Percentiles rank a stretch among this genome's conserved stretches.
phyloP scores from a whole-genome alignment of 2,329 filamentous ascomycete genomes.

The Fusarium veterinarium region DNA sequence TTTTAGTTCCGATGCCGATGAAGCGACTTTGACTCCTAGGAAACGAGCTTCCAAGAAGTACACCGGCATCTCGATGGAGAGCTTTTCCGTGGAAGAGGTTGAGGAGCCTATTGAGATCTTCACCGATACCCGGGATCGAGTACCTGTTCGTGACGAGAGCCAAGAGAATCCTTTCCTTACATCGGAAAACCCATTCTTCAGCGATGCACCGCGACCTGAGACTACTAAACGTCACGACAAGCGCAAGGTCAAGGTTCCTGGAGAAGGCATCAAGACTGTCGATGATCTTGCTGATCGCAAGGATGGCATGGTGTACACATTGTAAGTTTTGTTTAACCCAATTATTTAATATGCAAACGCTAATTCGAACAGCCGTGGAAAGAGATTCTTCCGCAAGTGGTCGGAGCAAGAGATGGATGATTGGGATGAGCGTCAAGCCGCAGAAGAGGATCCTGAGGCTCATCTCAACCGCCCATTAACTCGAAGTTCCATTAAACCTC shows the following conservation, averaged over 20 bases:
- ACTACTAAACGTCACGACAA: constrained; percentile 64
- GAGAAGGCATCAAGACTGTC: constrained; percentile 68
- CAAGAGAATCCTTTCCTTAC: constrained; percentile 78
- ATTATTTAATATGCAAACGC: not conserved
- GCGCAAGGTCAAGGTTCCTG: constrained; percentile 65
- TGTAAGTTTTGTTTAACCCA: constrained; percentile 67
- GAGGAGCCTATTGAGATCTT: constrained; percentile 76
- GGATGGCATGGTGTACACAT: constrained; percentile 80
- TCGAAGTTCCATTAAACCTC: constrained; percentile 77
- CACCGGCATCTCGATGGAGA: constrained; percentile 65
- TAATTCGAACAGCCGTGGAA: constrained; percentile 72
- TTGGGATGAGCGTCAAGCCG: constrained; percentile 50
- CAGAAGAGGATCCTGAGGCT: constrained; percentile 51
- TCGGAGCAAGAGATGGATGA: constrained; percentile 53
- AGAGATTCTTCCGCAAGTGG: constrained; percentile 80
- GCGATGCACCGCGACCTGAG: constrained; percentile 54
- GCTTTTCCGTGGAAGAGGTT: constrained; percentile 67
- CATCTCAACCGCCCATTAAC: constrained; percentile 62
- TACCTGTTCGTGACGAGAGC: constrained; percentile 75
- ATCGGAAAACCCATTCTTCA: constrained; percentile 78
- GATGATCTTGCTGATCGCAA: constrained; percentile 72
- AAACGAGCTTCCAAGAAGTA: constrained; percentile 70
- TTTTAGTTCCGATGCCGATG: constrained; percentile 69
- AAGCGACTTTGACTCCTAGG: constrained; percentile 69
- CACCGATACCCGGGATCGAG: constrained; percentile 81